Evolutionary conservation across 257 asterid species (phyloP).

Genomic region (Plantago major): DNA sequence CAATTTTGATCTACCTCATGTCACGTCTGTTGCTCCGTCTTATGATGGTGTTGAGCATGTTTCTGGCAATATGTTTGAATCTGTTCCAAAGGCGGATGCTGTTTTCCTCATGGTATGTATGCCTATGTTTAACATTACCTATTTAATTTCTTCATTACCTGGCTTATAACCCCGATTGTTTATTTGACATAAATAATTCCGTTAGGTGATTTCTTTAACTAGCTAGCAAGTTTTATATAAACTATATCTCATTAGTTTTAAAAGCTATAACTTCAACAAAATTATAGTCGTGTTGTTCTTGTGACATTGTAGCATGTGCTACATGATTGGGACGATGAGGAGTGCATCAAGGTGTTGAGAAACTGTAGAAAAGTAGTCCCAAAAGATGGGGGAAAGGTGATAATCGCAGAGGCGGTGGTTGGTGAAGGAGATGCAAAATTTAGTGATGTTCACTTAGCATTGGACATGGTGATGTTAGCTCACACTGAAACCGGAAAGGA

Average conservation of each 20-base stretch:
- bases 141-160: too few species aligned
- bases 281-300: too few species aligned
- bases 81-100: slow-evolving; percentile 62
- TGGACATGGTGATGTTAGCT: slow-evolving; percentile 77
- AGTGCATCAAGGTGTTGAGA: slow-evolving; percentile 45
- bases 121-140: neutral
- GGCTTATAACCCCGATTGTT: too few species aligned
- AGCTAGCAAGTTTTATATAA: too few species aligned
- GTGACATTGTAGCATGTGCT: slow-evolving; percentile 41
- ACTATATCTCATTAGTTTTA: too few species aligned
- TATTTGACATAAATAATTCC: too few species aligned
- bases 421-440: slow-evolving; percentile 21
- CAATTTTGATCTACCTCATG: slow-evolving; percentile 60
- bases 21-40: slow-evolving; percentile 30
- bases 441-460: slow-evolving; percentile 36
- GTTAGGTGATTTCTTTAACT: too few species aligned
- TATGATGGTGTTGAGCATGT: slow-evolving; percentile 39
- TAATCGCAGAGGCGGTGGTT: slow-evolving; percentile 62
- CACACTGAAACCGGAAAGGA: slow-evolving; percentile 60
- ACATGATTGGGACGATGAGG: slow-evolving; percentile 76
- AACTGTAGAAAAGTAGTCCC: slow-evolving; percentile 56
- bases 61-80: slow-evolving; percentile 56
- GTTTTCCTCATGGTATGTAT: slow-evolving; percentile 52
- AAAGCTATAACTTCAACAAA: too few species aligned
- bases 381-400: slow-evolving; percentile 40